A percentile compares a stretch with the other conserved stretches of the same genome.
Conservation (phyloP, 1,139 yeast genomes). For the Meyerozyma elateridarum region DNA sequence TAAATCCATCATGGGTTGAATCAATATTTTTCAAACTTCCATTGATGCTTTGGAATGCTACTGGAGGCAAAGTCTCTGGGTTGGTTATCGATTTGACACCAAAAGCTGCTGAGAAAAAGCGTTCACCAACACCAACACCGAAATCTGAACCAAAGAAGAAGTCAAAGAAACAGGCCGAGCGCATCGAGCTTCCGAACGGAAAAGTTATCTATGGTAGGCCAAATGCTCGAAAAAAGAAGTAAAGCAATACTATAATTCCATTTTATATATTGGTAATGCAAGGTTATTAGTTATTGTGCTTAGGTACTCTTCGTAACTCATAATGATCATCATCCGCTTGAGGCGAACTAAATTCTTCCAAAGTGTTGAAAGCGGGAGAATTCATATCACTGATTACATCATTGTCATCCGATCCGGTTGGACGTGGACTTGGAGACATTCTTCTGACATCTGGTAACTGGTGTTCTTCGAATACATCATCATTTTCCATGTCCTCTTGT, state of each 20-base stretch:
- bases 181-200: conserved; percentile 54
- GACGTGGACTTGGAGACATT: conserved; percentile 5
- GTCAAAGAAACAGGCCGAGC: conserved; percentile 38
- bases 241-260: conserved; percentile 3
- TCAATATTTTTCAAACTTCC: conserved; percentile 50
- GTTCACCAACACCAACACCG: conserved; percentile 6
- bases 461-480: conserved; percentile 8
- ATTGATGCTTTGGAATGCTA: conserved; percentile 37
- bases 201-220: conserved; percentile 50
- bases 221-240: conserved; percentile 12
- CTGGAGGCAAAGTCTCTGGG: conserved; percentile 35
- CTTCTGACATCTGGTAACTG: conserved; percentile 7
- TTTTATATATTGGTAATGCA: conserved; percentile 2
- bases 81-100: conserved; percentile 21
- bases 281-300: conserved; percentile 27
- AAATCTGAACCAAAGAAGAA: conserved; percentile 21
- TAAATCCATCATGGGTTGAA: conserved; percentile 47
- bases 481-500: conserved; percentile 35
- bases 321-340: conserved; percentile 8
- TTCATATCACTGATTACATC: conserved; percentile 4
- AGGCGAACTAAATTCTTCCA: conserved; percentile 6
- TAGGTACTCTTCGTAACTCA: conserved; percentile 35
- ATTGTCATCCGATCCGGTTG: conserved; percentile 11
- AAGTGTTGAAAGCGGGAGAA: conserved; percentile 2
- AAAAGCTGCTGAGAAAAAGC: conserved; percentile 16